These are phyloP conservation scores for Saccharomyces pastorianus DNA, from an alignment of 1,139 yeast species.

Conservation along the genomic window DNA sequence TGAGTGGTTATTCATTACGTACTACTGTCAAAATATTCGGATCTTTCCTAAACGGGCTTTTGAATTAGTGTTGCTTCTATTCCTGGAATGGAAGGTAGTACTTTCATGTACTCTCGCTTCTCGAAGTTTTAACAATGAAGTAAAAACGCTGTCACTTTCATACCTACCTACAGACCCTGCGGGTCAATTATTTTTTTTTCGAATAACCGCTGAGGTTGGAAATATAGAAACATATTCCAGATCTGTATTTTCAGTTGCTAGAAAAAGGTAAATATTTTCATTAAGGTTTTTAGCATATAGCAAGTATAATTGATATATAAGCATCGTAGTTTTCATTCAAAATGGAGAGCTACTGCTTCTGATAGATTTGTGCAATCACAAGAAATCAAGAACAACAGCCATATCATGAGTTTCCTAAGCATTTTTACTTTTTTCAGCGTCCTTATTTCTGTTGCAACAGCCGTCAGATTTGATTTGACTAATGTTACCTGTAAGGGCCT, in stretches of 20 bases:
- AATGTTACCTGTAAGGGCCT: conserved; percentile 1
- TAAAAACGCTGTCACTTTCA: neutral
- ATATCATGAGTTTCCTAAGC: neutral
- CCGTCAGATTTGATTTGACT: neutral
- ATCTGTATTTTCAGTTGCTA: neutral
- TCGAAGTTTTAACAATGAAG: neutral
- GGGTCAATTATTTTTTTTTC: neutral
- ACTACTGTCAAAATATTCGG: neutral
- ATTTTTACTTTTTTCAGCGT: neutral
- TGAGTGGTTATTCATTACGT: neutral
- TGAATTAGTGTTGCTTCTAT: neutral
- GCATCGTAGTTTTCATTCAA: neutral
- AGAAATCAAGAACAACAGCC: neutral
- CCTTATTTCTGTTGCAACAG: neutral
- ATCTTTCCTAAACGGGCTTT: neutral
- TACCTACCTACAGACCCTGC: neutral
- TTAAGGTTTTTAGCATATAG: neutral
- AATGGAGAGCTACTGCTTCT: neutral
- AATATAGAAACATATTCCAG: neutral
- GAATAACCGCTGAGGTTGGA: neutral
- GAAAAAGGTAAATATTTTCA: neutral
- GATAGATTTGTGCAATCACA: neutral
- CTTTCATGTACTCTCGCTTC: neutral
- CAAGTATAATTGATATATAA: neutral
- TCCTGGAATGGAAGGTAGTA: neutral